Conservation (phyloP, 164 flowering plant genomes). For the Warburgia ugandensis region DNA sequence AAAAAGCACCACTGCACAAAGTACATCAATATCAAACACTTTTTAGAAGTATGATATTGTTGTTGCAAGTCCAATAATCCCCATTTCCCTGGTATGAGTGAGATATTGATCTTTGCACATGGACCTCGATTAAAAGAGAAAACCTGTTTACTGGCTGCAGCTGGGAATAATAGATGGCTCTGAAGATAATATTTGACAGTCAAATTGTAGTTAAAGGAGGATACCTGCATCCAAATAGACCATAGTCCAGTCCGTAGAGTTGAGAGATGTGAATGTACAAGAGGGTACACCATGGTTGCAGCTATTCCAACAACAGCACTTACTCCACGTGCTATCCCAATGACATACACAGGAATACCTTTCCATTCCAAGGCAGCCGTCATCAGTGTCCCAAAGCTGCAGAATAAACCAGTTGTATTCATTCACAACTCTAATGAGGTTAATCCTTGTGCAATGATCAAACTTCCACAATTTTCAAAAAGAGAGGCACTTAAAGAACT, state of each 20-base stretch:
- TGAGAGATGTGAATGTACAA: slow-evolving; percentile 47
- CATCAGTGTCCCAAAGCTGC: slow-evolving; percentile 91
- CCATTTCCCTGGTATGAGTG: too few relatives aligned
- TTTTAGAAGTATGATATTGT: not conserved
- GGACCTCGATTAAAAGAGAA: too few relatives aligned
- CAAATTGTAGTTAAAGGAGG: not conserved
- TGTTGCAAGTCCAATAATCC: too few relatives aligned
- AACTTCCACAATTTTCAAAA: too few relatives aligned
- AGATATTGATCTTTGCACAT: too few relatives aligned
- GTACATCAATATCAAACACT: not conserved
- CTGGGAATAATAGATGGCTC: too few relatives aligned
- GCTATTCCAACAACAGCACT: slow-evolving; percentile 69
- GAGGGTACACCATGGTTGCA: slow-evolving; percentile 73
- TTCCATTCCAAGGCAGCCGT: slow-evolving; percentile 78
- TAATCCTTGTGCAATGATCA: too few relatives aligned
- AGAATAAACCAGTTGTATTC: too few relatives aligned
- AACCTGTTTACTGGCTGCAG: too few relatives aligned
- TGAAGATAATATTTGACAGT: not conserved
- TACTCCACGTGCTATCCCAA: slow-evolving; percentile 77
- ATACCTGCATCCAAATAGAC: slow-evolving; percentile 95
- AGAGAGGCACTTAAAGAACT: too few relatives aligned
- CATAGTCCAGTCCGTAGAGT: slow-evolving; percentile 83
- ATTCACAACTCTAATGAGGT: too few relatives aligned
- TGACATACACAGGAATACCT: slow-evolving; percentile 70
- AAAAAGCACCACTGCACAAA: slow-evolving; percentile 44